Evolutionary conservation across 2,329 filamentous ascomycete species (phyloP).

Genomic region (Orbilia brochopaga): DNA sequence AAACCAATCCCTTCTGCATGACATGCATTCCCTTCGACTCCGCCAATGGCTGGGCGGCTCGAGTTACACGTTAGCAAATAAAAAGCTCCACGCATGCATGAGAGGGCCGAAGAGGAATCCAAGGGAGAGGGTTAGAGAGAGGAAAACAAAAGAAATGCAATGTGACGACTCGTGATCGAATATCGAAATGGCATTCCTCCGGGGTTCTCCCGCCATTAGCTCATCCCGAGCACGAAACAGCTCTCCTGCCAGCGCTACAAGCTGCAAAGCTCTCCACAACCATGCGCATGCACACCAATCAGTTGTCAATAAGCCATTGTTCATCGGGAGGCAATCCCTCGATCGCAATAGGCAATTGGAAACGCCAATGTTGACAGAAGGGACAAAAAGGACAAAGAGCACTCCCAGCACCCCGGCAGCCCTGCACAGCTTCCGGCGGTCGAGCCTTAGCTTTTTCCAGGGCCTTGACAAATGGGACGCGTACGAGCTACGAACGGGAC

Average conservation of each 20-base stretch:
- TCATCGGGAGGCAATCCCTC: constrained; percentile 13
- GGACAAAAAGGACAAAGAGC: too few species aligned
- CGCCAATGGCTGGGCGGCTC: constrained; percentile 1
- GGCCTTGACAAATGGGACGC: constrained; percentile 21
- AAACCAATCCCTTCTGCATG: too few species aligned
- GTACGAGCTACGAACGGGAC: constrained; percentile 3
- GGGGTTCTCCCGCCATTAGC: constrained; percentile 1
- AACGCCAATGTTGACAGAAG: constrained; percentile 41
- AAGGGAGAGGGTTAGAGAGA: too few species aligned
- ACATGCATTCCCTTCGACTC: constrained; percentile 4
- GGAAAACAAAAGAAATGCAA: background rate
- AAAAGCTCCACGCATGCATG: constrained; percentile 5
- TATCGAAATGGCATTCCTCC: background rate
- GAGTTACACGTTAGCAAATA: background rate
- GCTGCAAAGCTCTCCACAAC: too few species aligned
- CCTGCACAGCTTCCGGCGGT: constrained; percentile 15
- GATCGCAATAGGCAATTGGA: constrained; percentile 49
- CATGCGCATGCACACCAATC: background rate
- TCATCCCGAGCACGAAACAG: background rate
- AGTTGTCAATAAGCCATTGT: too few species aligned
- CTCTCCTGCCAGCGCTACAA: background rate
- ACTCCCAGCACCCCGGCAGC: constrained; percentile 7
- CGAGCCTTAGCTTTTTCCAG: constrained; percentile 37
- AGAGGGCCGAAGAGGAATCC: background rate
- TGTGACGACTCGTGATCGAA: constrained; percentile 7